These are phyloP conservation scores for Zygotorulaspora chibaensis DNA, from an alignment of 805 yeast species.

Conservation along the genomic window DNA sequence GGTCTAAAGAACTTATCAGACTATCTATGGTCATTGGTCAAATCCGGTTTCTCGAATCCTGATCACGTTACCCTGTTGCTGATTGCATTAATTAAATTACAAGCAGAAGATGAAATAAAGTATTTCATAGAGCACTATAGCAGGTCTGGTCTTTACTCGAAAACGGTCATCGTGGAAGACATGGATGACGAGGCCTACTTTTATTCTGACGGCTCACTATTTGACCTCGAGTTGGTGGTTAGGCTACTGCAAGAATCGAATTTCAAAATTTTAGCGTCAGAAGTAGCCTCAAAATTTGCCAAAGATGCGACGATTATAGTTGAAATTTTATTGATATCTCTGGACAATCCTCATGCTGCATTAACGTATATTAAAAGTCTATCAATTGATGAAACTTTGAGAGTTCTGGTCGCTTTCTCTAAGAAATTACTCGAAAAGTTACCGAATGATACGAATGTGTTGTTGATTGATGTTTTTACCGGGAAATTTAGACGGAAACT, in stretches of 20 bases:
- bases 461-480: constrained; percentile 83
- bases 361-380: constrained; percentile 63
- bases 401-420: constrained; percentile 65
- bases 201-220: constrained; percentile 34
- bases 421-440: constrained; percentile 56
- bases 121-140: constrained; percentile 46
- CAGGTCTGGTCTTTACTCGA: constrained; percentile 26
- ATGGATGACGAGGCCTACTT: constrained; percentile 37
- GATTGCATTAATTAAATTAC: constrained; percentile 75
- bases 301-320: constrained; percentile 74
- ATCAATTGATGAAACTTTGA: constrained; percentile 68
- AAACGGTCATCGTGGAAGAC: constrained; percentile 30
- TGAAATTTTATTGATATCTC: constrained; percentile 64
- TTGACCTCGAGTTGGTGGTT: constrained; percentile 66
- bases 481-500: constrained; percentile 62
- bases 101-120: constrained; percentile 52
- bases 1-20: constrained; percentile 50
- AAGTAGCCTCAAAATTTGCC: constrained; percentile 57
- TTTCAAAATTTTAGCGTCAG: constrained; percentile 60
- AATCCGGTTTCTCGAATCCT: constrained; percentile 51
- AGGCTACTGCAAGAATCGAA: constrained; percentile 69
- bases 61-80: constrained; percentile 80
- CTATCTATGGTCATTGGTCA: constrained; percentile 59
- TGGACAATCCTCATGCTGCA: constrained; percentile 56
- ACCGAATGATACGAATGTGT: constrained; percentile 78